Base-by-base conservation (phyloP, 306 rosid species). In the Oxytropis ochrocephala region DNA sequence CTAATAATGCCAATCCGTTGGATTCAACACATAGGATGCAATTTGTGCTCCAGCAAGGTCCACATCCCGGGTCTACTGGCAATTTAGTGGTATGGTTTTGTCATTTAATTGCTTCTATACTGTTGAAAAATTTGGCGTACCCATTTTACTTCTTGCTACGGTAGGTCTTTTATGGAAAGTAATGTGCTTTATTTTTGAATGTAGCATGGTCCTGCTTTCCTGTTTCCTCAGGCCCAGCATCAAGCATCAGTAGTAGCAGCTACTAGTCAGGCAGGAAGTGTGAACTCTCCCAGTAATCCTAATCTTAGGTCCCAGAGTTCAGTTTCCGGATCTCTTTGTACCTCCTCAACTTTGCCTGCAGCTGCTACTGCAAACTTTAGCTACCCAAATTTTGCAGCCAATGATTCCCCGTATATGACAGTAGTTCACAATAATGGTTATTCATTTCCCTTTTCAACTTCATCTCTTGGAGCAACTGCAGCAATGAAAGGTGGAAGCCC, bases 361-460 rank as follows among this genome's bases (percentile, higher is more conserved):
- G 82, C 75, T 62, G 75, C 87, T 29, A 52, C 73, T 21, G 50
- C 76, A 51, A 78, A 78, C 77, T 81, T 71, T 70, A 75, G 61
- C 78, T 71, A 76, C 74, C 84, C 86, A 32, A 76, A 70, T 66
- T 50, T 75, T 70, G 57, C 84, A 33, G 68, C 78, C 69, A 80
- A 50, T 47, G 88, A 87, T 53, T 78, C 78, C 62, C 87, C 84
- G 1, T 81, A 81, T 73, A 54, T 82, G 72, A 80, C 88, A 51
- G 47, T 79, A 56, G 78, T 87, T 55, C 87, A 75, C 64, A 85
- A 80, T 69, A 87, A 80, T 50, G 88, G 84, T 38, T 85, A 83
- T 58, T 76, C 89, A 11, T 82, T 74, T 64, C 80, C 93, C 12
- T 74, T 83, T 73, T 78, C 90, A 39, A 58, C 85, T 13, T 57